Evolutionary conservation across 495 filamentous ascomycete species (phyloP).

Genomic region (Penicillium psychrofluorescens): DNA sequence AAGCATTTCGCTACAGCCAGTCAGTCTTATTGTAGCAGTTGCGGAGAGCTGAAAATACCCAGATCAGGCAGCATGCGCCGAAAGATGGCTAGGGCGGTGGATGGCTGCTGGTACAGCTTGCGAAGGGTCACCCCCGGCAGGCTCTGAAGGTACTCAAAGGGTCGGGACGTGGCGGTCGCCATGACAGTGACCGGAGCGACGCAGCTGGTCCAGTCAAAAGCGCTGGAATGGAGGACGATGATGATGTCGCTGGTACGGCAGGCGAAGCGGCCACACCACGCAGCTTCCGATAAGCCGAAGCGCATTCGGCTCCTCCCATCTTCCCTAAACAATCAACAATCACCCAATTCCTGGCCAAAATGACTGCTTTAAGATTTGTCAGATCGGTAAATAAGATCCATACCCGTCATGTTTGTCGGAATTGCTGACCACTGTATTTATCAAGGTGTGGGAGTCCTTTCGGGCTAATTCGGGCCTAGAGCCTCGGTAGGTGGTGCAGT

Average conservation of each 20-base stretch:
- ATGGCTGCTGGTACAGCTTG: conserved; percentile 90
- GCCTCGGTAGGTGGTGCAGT: conserved; percentile 55
- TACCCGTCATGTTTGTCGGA: too few relatives aligned
- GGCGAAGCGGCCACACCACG: conserved; percentile 23
- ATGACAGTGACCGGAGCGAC: conserved; percentile 40
- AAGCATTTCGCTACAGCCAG: conserved; percentile 71
- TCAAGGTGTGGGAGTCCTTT: conserved; percentile 75
- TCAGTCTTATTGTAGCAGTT: conserved; percentile 13
- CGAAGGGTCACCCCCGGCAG: conserved; percentile 82
- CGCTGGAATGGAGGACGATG: not conserved
- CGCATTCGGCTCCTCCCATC: conserved; percentile 1
- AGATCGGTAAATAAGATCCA: conserved; percentile 39
- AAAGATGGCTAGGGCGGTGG: conserved; percentile 90
- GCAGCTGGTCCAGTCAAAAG: conserved; percentile 10
- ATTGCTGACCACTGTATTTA: conserved; percentile 1
- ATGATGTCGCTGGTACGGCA: conserved; percentile 16
- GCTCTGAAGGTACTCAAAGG: conserved; percentile 80
- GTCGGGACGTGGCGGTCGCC: conserved; percentile 60
- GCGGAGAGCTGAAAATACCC: conserved; percentile 45
- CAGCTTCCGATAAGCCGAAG: conserved; percentile 23
- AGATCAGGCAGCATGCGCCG: conserved; percentile 92
- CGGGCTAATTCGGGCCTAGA: conserved; percentile 77
- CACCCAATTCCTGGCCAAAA: conserved; percentile 11
- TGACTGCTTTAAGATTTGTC: conserved; percentile 57
- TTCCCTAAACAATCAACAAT: not conserved